A percentile compares a stretch with the other conserved stretches of the same genome.
Conservation (phyloP, 495 filamentous ascomycete genomes). For the Friedmanniomyces endolithicus region DNA sequence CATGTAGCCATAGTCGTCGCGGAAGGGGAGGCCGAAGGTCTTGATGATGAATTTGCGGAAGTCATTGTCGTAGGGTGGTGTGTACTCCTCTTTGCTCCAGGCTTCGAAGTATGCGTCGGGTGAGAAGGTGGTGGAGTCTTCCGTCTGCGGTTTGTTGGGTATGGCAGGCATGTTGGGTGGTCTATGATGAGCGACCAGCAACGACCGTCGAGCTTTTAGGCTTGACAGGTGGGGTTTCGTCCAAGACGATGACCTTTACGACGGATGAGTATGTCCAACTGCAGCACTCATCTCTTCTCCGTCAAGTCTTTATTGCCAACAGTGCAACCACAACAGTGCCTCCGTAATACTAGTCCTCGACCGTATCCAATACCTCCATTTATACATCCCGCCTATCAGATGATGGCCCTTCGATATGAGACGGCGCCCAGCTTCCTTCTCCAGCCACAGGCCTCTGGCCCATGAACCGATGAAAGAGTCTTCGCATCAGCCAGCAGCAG, state of each 20-base stretch:
- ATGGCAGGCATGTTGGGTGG: constrained; percentile 19
- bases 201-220: no score
- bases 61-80: constrained; percentile 31
- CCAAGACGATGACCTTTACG: no score
- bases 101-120: constrained; percentile 29
- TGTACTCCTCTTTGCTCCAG: constrained; percentile 23
- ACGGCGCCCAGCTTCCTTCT: background rate
- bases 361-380: no score
- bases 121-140: constrained; percentile 27
- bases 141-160: constrained; percentile 19
- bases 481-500: background rate
- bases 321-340: no score
- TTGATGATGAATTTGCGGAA: constrained; percentile 37
- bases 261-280: no score
- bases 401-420: no score
- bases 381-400: no score
- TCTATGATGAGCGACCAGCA: no score
- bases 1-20: constrained; percentile 46
- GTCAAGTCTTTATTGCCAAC: no score
- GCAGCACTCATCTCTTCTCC: no score
- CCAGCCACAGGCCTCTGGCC: background rate
- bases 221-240: no score
- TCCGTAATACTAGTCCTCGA: no score
- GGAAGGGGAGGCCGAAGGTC: constrained; percentile 38
- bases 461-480: background rate